Percentiles rank a stretch among this genome's conserved stretches.
Conservation (phyloP, 2,329 filamentous ascomycete genomes). For the Rutstroemia sp. region DNA sequence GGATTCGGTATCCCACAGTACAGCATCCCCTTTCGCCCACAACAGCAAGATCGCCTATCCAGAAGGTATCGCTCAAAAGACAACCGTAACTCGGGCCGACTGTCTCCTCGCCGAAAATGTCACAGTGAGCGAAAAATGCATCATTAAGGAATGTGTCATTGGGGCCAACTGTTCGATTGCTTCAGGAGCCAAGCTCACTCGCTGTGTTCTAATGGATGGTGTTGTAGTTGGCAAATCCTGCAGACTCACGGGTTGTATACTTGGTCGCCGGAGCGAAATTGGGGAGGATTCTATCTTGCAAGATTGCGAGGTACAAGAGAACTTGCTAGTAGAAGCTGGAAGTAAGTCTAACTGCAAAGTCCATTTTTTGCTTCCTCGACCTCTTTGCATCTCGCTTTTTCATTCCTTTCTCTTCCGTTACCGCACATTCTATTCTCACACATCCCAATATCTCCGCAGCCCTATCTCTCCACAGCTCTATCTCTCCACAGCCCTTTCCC, state of each 20-base stretch:
- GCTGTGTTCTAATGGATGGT: conserved; percentile 89
- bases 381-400: neutral
- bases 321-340: conserved; percentile 73
- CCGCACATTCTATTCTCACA: neutral
- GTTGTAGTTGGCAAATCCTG: conserved; percentile 78
- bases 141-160: conserved; percentile 89
- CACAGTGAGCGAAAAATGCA: conserved; percentile 77
- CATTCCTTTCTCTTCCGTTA: neutral
- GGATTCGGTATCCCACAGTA: conserved; percentile 51
- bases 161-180: conserved; percentile 83
- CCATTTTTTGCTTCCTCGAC: too few species aligned
- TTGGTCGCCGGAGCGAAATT: conserved; percentile 74
- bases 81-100: conserved; percentile 76
- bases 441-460: too few species aligned
- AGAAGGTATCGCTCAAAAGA: conserved; percentile 70
- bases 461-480: too few species aligned
- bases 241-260: conserved; percentile 78
- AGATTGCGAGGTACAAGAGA: conserved; percentile 90
- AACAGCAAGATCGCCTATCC: conserved; percentile 74
- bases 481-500: too few species aligned
- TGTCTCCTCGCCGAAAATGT: conserved; percentile 84
- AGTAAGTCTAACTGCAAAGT: conserved; percentile 42
- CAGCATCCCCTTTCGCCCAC: conserved; percentile 69
- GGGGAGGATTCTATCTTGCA: conserved; percentile 76
- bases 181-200: conserved; percentile 75